Evolutionary conservation across 2,329 filamentous ascomycete species (phyloP).

Genomic region (Saccharata proteae): DNA sequence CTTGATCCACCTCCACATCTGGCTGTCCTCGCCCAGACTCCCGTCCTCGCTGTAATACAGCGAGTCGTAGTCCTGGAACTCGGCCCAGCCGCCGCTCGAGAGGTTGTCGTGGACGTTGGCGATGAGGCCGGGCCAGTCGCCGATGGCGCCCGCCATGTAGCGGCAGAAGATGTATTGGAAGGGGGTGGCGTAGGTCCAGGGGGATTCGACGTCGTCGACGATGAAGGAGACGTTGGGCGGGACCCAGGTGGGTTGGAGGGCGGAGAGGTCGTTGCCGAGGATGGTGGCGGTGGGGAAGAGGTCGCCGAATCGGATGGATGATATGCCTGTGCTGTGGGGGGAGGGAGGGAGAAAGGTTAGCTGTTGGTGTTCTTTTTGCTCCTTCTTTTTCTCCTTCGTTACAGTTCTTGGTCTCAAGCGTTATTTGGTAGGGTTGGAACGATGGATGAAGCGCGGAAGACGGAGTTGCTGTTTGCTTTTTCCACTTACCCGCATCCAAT

Average conservation of each 20-base stretch:
- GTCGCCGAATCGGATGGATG: constrained; percentile 2
- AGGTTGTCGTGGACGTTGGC: constrained; percentile 17
- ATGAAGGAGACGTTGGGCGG: constrained; percentile 30
- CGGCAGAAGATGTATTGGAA: constrained; percentile 25
- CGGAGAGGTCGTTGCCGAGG: constrained; percentile 1
- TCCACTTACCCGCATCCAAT: constrained; percentile 3
- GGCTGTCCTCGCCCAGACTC: not conserved
- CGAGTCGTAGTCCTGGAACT: constrained; percentile 18
- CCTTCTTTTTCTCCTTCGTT: no score
- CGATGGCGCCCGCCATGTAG: constrained; percentile 18
- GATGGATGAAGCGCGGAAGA: no score
- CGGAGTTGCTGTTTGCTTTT: no score
- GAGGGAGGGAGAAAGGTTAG: no score
- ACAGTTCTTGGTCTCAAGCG: no score
- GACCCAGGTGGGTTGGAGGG: constrained; percentile 10
- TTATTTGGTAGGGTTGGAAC: no score
- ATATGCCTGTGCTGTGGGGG: constrained; percentile 5
- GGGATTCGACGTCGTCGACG: constrained; percentile 29
- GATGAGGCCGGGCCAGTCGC: constrained; percentile 21
- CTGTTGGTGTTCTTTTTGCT: no score
- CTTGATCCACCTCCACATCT: constrained; percentile 1
- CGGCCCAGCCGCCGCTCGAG: constrained; percentile 22
- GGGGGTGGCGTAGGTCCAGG: constrained; percentile 22
- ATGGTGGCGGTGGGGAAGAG: not conserved
- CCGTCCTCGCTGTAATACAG: not conserved